These are phyloP conservation scores for Albugo laibachii DNA, from an alignment of 352 stramenopile species.

Conservation along the genomic window DNA sequence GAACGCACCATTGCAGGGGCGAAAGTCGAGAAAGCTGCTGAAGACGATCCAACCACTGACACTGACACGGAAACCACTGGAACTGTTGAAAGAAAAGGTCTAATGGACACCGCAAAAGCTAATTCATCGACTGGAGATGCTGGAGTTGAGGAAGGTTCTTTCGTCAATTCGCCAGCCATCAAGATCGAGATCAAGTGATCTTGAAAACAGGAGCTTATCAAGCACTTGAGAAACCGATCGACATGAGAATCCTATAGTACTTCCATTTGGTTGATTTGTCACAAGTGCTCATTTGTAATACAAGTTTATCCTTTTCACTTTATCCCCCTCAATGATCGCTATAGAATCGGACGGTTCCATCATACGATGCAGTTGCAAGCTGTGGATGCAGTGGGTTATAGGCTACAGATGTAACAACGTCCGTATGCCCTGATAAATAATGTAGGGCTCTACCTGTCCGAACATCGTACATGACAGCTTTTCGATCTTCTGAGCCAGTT, in stretches of 20 bases:
- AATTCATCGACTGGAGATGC: slow-evolving; percentile 20
- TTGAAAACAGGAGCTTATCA: too few species aligned
- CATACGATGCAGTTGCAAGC: slow-evolving; percentile 64
- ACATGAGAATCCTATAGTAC: too few species aligned
- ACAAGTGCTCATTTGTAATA: background rate
- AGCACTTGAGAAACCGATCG: too few species aligned
- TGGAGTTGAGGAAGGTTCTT: slow-evolving; percentile 39
- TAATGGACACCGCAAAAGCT: slow-evolving; percentile 48
- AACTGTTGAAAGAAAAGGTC: slow-evolving; percentile 28
- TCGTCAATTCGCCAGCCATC: slow-evolving; percentile 68
- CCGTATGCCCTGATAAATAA: slow-evolving; percentile 40
- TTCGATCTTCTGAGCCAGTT: slow-evolving; percentile 69
- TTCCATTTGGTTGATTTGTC: too few species aligned
- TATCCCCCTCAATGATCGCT: background rate
- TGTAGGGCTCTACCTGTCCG: slow-evolving; percentile 35
- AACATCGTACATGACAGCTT: slow-evolving; percentile 73
- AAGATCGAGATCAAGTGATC: slow-evolving; percentile 18
- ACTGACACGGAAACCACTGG: slow-evolving; percentile 24
- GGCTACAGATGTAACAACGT: slow-evolving; percentile 56
- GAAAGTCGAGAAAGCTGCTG: slow-evolving; percentile 45
- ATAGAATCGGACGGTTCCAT: slow-evolving; percentile 44
- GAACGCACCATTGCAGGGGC: slow-evolving; percentile 63
- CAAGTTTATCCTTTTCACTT: slow-evolving; percentile 5
- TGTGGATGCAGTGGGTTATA: slow-evolving; percentile 67
- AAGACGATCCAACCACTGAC: slow-evolving; percentile 33